Evolutionary conservation across 2,329 filamentous ascomycete genomes (phyloP), one percentile per base, ranked within the genome.

Genomic region (Trichoderma arundinaceum): DNA sequence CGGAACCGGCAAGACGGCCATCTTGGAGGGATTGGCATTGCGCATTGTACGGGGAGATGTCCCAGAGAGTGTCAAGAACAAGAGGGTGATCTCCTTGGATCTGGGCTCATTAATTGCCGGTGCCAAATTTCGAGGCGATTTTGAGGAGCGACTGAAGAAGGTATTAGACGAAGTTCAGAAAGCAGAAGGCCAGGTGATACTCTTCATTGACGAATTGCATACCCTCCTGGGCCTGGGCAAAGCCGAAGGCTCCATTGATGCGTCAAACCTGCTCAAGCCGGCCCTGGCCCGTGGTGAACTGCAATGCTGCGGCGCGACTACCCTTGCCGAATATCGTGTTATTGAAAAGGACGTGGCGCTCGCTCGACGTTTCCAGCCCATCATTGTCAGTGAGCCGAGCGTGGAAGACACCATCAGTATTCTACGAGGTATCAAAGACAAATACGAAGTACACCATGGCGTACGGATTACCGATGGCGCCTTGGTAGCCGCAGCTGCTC

Each of bases 271-370:
- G 7, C 82, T 98, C 53, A 99, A 98, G 78, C 95, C 95, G 32
- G 93, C 94, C 0, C 80, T 98, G n/a, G 93, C 93, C 0, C 85
- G 95, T 69, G 95, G 95, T 46, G 94, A 97, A 69, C 84, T 98
- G 4, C 95, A 98, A 78, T 97, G 94, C 79, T 97, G 93, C 73
- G 94, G 95, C 68, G 95, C 95, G 3, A 98, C 95, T 0, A 99
- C 95, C 0, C 80, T 98, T 39, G 91, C 90, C 69, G 95, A 99
- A 74, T 99, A 98, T 73, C 88, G 95, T 22, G 83, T 88, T 71
- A 98, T 99, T 68, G 95, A 98, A 76, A 98, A 98, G 77, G 95
- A 98, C 74, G 94, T 94, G 33, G 95, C 95, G 0, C 81, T 99
- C 19, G 95, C 95, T 8, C 85, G 95, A 71, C 87, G 95, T 67